These are phyloP conservation scores for Suzukiozyma palmioleophila DNA, from an alignment of 1,139 yeast genomes.

Conservation along the genomic window DNA sequence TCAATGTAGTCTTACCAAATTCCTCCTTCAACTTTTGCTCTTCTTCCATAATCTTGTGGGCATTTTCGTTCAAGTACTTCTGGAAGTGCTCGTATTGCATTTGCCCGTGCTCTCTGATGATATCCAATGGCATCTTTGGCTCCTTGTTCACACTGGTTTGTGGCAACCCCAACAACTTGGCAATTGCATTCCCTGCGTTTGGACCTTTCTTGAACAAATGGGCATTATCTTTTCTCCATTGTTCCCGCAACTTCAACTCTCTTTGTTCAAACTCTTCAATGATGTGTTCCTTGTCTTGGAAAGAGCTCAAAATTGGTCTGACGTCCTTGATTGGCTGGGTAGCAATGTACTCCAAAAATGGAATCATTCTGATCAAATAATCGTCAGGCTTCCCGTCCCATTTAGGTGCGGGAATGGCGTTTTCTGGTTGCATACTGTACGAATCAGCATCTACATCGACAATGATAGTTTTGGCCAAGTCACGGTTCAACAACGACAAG, in stretches of 20 bases:
- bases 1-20: slow-evolving; percentile 74
- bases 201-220: slow-evolving; percentile 37
- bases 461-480: slow-evolving; percentile 71
- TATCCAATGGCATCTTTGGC: slow-evolving; percentile 86
- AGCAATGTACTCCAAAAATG: slow-evolving; percentile 91
- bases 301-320: slow-evolving; percentile 79
- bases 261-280: slow-evolving; percentile 77
- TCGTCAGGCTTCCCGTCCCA: slow-evolving; percentile 91
- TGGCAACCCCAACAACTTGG: slow-evolving; percentile 60
- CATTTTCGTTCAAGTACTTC: slow-evolving; percentile 81
- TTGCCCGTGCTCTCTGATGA: slow-evolving; percentile 90
- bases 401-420: slow-evolving; percentile 74
- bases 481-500: slow-evolving; percentile 85
- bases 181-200: slow-evolving; percentile 49
- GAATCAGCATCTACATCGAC: slow-evolving; percentile 76
- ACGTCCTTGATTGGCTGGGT: slow-evolving; percentile 89
- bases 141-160: slow-evolving; percentile 45
- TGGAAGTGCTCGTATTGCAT: slow-evolving; percentile 82
- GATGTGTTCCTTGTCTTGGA: slow-evolving; percentile 53
- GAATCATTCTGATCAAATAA: slow-evolving; percentile 71
- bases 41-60: slow-evolving; percentile 78
- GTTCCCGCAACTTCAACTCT: slow-evolving; percentile 67
- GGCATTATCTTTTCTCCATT: slow-evolving; percentile 63
- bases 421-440: slow-evolving; percentile 83
- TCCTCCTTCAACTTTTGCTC: slow-evolving; percentile 76